A percentile compares a stretch with the other conserved stretches of the same genome.
Evolutionary conservation across 2,329 filamentous ascomycete species (phyloP).

Genomic region (Neophaeococcomyces mojaviensis): DNA sequence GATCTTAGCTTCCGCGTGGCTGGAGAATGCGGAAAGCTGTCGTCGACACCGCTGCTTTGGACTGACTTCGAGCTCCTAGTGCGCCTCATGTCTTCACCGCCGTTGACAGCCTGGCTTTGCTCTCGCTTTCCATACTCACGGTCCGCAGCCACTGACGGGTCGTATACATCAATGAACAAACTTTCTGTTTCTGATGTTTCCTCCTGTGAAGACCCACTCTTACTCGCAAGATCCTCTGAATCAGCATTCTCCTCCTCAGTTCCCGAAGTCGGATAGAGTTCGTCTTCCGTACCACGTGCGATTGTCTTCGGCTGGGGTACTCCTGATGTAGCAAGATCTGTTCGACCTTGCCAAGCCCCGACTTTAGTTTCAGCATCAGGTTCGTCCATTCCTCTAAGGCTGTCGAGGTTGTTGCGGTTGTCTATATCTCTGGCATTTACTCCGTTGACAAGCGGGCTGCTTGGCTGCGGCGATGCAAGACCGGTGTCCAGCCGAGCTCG

Average conservation of each 20-base stretch:
- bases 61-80: background rate
- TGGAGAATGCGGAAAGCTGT: too few relatives aligned
- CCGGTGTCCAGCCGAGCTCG: background rate
- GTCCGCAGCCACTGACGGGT: background rate
- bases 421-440: slow-evolving; percentile 6
- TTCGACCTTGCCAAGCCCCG: background rate
- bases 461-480: background rate
- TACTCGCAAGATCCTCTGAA: too few relatives aligned
- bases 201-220: background rate
- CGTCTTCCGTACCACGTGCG: background rate
- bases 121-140: background rate
- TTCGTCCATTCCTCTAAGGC: background rate
- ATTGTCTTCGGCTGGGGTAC: background rate
- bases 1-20: too few relatives aligned
- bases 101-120: background rate
- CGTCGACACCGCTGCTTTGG: too few relatives aligned
- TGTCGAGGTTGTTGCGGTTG: background rate
- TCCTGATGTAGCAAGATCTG: background rate
- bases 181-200: background rate
- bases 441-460: slow-evolving; percentile 4
- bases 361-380: slow-evolving; percentile 5
- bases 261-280: background rate
- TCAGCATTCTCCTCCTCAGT: too few relatives aligned
- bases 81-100: background rate
- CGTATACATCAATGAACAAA: background rate